Percentiles rank a stretch among this genome's conserved stretches.
These are phyloP conservation scores for Symbiodinium natans DNA, from an alignment of 73 alveolate species.

Conservation along the genomic window DNA sequence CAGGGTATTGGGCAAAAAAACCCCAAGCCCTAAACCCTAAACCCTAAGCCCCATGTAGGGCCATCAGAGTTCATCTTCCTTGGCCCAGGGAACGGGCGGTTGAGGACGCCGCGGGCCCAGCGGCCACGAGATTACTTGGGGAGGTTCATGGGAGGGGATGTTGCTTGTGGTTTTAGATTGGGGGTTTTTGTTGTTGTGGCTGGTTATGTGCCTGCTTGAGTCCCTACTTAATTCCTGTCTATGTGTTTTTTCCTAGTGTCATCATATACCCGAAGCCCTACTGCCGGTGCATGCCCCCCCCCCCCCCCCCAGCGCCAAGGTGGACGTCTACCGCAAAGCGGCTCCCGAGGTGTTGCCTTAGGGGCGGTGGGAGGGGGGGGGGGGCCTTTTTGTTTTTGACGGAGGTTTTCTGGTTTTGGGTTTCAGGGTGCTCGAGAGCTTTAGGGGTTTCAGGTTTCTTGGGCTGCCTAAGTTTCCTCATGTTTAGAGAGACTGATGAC, in stretches of 20 bases:
- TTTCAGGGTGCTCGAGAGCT: background rate
- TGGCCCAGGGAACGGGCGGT: constrained; percentile 44
- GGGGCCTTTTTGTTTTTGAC: background rate
- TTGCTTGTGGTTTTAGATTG: background rate
- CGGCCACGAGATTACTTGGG: background rate
- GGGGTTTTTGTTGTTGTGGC: too few species aligned
- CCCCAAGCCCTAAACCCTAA: too few species aligned
- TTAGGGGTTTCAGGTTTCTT: background rate
- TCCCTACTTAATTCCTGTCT: too few species aligned
- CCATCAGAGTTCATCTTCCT: too few species aligned
- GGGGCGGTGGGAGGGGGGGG: background rate
- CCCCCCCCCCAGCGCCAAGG: constrained; percentile 29
- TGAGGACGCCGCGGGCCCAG: constrained; percentile 44
- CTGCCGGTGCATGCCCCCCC: too few species aligned
- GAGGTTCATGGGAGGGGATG: background rate
- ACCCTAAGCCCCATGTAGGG: background rate
- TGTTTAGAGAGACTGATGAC: too few species aligned
- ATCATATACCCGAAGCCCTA: too few species aligned
- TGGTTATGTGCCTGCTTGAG: too few species aligned
- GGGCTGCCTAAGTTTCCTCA: background rate
- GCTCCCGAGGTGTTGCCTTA: constrained; percentile 32
- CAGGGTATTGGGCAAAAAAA: background rate
- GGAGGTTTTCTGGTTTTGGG: background rate
- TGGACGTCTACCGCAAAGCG: constrained; percentile 68
- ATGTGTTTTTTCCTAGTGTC: background rate